These are phyloP conservation scores for Penicillium lividum DNA, from an alignment of 495 filamentous ascomycete genomes.

Conservation along the genomic window DNA sequence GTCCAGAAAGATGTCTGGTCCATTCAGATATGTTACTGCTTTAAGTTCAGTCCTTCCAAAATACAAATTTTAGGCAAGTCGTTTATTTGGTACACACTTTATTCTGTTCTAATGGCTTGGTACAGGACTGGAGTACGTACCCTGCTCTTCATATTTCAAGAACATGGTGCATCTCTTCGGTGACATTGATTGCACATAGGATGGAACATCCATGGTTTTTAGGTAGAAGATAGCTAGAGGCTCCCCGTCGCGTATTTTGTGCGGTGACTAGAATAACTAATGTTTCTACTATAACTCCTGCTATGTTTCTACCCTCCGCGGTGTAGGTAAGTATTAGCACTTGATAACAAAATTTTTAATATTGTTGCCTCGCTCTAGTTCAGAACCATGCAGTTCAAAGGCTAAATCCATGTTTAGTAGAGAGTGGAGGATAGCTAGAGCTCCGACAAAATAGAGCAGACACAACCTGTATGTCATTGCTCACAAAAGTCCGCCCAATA, in stretches of 20 bases:
- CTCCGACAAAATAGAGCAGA: not conserved
- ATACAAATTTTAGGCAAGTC: not conserved
- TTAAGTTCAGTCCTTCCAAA: not conserved
- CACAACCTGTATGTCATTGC: slow-evolving; percentile 11
- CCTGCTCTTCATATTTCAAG: not conserved
- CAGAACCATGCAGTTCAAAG: not conserved
- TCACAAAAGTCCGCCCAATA: not conserved
- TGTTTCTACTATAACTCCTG: too few species aligned
- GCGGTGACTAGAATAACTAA: too few species aligned
- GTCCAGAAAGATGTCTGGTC: not conserved
- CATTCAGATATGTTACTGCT: not conserved
- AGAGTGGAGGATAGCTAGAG: not conserved
- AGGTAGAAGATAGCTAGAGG: too few species aligned
- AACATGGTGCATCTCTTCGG: not conserved
- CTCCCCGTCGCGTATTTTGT: too few species aligned
- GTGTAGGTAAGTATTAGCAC: too few species aligned
- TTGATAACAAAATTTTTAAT: not conserved
- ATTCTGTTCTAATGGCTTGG: not conserved
- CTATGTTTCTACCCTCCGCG: too few species aligned
- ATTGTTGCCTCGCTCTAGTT: not conserved
- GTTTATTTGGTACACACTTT: not conserved
- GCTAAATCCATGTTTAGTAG: not conserved
- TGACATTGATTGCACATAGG: not conserved
- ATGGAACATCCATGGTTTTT: not conserved
- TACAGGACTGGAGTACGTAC: not conserved